Evolutionary conservation across 495 filamentous ascomycete species (phyloP).

Genomic region (Penicillium steckii): DNA sequence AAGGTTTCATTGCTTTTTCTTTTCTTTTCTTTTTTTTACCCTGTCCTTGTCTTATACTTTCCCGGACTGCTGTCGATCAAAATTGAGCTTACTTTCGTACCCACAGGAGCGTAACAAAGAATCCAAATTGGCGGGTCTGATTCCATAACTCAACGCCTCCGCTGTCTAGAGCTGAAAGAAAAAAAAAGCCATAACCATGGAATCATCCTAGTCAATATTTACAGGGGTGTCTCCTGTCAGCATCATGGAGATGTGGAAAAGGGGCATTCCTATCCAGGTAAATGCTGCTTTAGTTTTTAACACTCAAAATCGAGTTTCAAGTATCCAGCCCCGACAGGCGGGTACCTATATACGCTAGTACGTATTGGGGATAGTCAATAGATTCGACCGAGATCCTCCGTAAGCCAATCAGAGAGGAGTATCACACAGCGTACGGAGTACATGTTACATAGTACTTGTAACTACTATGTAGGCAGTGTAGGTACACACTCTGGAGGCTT

Average conservation of each 20-base stretch:
- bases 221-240: background rate
- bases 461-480: background rate
- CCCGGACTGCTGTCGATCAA: background rate
- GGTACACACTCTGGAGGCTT: too few relatives aligned
- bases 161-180: too few relatives aligned
- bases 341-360: constrained; percentile 22
- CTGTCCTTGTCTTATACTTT: too few relatives aligned
- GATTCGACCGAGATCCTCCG: constrained; percentile 39
- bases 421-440: background rate
- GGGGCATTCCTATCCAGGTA: background rate
- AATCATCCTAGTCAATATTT: background rate
- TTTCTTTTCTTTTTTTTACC: background rate
- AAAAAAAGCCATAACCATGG: background rate
- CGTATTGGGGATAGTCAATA: background rate
- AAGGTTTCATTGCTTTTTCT: background rate
- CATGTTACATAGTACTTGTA: too few relatives aligned
- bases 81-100: background rate
- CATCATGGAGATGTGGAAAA: too few relatives aligned
- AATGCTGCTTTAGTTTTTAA: background rate
- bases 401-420: constrained; percentile 22
- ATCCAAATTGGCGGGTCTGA: background rate
- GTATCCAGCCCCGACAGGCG: constrained; percentile 20
- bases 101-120: background rate
- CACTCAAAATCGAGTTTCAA: background rate
- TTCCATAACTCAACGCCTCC: background rate